phyloP scores from a whole-genome alignment of 495 filamentous ascomycete genomes.

The Durotheca rogersii region DNA sequence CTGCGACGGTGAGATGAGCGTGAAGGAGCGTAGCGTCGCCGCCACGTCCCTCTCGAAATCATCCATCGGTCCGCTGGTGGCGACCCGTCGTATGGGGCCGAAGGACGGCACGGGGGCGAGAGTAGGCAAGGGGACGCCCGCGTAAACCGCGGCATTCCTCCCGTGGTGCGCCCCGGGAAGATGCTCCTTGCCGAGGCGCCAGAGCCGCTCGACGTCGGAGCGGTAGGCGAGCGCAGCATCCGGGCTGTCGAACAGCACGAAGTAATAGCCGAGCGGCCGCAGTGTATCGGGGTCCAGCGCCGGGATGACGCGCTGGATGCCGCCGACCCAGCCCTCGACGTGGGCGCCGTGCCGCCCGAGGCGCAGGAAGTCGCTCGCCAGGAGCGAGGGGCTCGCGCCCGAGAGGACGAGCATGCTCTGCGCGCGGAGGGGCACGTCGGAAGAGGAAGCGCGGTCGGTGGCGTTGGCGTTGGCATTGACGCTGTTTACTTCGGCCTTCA shows the following conservation, averaged over 20 bases:
- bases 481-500: neutral
- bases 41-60: conserved; percentile 46
- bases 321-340: conserved; percentile 63
- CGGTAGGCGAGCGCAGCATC: conserved; percentile 58
- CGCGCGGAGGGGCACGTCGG: conserved; percentile 27
- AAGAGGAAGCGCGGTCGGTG: neutral
- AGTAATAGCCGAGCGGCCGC: conserved; percentile 56
- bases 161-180: conserved; percentile 31
- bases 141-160: neutral
- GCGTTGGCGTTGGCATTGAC: conserved; percentile 1
- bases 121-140: conserved; percentile 15
- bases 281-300: conserved; percentile 56
- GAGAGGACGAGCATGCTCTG: conserved; percentile 49
- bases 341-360: conserved; percentile 59
- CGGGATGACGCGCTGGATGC: conserved; percentile 53
- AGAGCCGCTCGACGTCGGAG: conserved; percentile 46
- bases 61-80: no score
- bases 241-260: conserved; percentile 59
- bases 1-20: conserved; percentile 50
- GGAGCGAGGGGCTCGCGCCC: conserved; percentile 53
- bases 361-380: conserved; percentile 64
- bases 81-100: no score
- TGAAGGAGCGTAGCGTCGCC: conserved; percentile 47
- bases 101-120: no score
- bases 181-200: conserved; percentile 42